Evolutionary conservation across 129 eudicot genomes (phyloP), one percentile per base, ranked within the genome.

Genomic region (Logfia minima): DNA sequence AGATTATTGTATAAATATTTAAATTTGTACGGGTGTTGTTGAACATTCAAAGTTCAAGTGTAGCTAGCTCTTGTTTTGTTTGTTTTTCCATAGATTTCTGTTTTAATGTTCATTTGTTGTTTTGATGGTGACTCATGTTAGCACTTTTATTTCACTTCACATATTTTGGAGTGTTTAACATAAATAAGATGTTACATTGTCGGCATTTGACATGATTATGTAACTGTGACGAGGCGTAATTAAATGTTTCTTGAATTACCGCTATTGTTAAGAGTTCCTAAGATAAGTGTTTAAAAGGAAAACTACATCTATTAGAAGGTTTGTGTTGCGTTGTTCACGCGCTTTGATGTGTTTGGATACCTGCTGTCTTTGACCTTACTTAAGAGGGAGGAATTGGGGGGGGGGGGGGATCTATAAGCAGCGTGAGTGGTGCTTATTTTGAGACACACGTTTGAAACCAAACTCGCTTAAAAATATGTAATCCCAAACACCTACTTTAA

Each of bases 141-240:
- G 45, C 43, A 51, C 48, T 52, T 79, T 78, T 64, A n/a, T 73
- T 73, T 53, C 51, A 24, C 32, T 21, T 53, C 23, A 16, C 28
- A 35, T 65, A 32, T 23, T 7, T 43, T 11, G 59, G 52, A 39
- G 70, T 6, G 14, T 61, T 69, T 37, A 23, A 32, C 68, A 53
- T 79, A 17, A 48, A 71, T 79, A 34, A 64, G 72, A 21, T 2
- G 66, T 66, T 41, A 34, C 61, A 22, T 62, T 61, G 58, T 53
- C n/a, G 41, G 8, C 23, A 32, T 63, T 48, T 8, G 31, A 51
- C 32, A 21, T 78, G n/a, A 52, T 19, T 70, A 58, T 60, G 34
- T 68, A 24, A 41, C 59, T 6, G 64, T 70, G 48, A 77, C 29
- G 24, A 37, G 37, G 64, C 29, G 4, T 76, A 67, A 66, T 34